Percentiles rank a stretch among this genome's conserved stretches.
These are phyloP conservation scores for Klebsormidium nitens DNA, from an alignment of 139 green algal genomes.

Conservation along the genomic window DNA sequence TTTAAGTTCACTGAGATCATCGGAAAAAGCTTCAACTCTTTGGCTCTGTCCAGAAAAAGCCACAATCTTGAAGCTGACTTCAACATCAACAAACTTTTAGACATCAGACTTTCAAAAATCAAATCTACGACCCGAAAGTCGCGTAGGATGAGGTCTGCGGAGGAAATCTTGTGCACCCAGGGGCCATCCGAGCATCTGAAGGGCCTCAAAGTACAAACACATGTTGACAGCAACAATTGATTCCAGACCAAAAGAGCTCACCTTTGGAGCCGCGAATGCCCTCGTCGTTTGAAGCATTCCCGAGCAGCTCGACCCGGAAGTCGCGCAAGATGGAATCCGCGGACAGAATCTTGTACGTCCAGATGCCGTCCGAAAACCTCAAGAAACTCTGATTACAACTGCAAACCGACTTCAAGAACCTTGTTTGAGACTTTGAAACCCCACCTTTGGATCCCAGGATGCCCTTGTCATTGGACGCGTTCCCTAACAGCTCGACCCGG, in stretches of 20 bases:
- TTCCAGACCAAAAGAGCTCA: background rate
- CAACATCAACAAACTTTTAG: too few species aligned
- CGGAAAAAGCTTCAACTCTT: background rate
- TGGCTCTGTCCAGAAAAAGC: background rate
- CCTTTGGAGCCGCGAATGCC: background rate
- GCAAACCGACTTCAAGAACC: too few species aligned
- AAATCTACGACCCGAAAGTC: too few species aligned
- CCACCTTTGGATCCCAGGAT: conserved; percentile 26
- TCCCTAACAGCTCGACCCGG: conserved; percentile 7
- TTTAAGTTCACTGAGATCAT: too few species aligned
- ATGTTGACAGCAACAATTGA: too few species aligned
- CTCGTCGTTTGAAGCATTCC: background rate
- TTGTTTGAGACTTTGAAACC: background rate
- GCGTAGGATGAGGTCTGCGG: too few species aligned
- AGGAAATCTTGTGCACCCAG: too few species aligned
- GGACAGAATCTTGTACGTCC: background rate
- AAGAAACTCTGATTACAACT: too few species aligned
- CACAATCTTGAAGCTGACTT: background rate
- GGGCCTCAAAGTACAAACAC: too few species aligned
- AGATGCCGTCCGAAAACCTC: background rate
- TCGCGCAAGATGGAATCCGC: background rate
- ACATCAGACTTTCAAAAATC: too few species aligned
- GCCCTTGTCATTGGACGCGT: background rate
- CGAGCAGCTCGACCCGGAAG: background rate
- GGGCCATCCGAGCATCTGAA: too few species aligned